Evolutionary conservation across 257 asterid species (phyloP), one percentile per base, ranked within the genome.

Genomic region (Perilla frutescens): DNA sequence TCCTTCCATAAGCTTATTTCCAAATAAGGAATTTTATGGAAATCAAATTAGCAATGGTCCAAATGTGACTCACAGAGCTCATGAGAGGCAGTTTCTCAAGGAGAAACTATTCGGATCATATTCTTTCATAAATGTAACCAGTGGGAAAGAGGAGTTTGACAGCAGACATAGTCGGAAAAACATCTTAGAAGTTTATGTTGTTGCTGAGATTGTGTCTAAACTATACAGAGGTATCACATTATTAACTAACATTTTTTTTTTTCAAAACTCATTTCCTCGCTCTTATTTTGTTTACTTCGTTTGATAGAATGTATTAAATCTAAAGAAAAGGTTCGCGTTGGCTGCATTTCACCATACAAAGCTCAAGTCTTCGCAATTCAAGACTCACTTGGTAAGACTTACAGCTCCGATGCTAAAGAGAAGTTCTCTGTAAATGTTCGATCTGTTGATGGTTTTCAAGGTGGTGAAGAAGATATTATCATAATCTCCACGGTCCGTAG

Each of bases 371-470:
- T 26, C 50, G 97, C 90, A 2, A 87, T 90, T 67, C 74, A 81
- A 63, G 85, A 85, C 32, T 76, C 59, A 53, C 80, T 88, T 2
- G 37, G 37, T 12, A 83, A 81, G 75, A 75, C 74, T 8, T 90
- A 92, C 43, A 83, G 87, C 64, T 54, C 82, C 1, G 92, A 88
- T 59, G 81, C 76, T 20, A 78, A 83, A 9, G 81, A 81, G n/a
- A 77, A 48, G 5, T 90, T 92, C 71, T 87, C 91, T 4, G 96
- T 90, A 32, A 87, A 80, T 73, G 87, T 92, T 8, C 85, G 89
- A 0, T 81, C 97, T 4, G 91, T 90, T 36, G 97, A 90, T 78
- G 97, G 96, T 14, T 92, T 92, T 72, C 96, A 92, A 85, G 97
- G 96, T 48, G 96, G 96, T 6, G 96, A 92, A 79, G 89, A 92